These are phyloP conservation scores for Globisporangium cederbergense DNA, from an alignment of 352 stramenopile species.

Conservation along the genomic window DNA sequence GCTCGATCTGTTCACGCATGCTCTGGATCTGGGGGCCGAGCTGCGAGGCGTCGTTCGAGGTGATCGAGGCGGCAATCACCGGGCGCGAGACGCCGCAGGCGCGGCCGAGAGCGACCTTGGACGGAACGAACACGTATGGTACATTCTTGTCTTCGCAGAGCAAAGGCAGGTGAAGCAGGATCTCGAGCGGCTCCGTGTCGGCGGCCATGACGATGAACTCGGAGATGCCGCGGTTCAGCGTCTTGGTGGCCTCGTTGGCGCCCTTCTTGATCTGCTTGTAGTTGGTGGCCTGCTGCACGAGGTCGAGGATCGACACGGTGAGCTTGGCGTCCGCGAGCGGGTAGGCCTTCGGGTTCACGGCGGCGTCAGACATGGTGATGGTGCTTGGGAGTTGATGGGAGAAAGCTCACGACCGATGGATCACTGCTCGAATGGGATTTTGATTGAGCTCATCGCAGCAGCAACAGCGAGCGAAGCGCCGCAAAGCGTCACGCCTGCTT, in stretches of 20 bases:
- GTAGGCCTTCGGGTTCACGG: slow-evolving; percentile 96
- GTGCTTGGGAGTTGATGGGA: slow-evolving; percentile 10
- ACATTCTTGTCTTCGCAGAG: slow-evolving; percentile 98
- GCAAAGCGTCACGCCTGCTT: neutral
- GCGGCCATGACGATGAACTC: slow-evolving; percentile 99
- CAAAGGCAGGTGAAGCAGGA: slow-evolving; percentile 98
- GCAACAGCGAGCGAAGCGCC: neutral
- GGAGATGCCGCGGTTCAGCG: slow-evolving; percentile 99
- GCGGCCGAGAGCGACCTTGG: slow-evolving; percentile 97
- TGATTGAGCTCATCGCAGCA: slow-evolving; percentile 16
- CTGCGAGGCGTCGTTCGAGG: slow-evolving; percentile 99
- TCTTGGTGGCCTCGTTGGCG: slow-evolving; percentile 99
- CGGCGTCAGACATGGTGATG: slow-evolving; percentile 60
- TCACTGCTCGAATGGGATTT: slow-evolving; percentile 68
- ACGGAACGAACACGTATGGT: slow-evolving; percentile 92
- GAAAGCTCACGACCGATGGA: slow-evolving; percentile 88
- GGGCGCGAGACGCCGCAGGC: slow-evolving; percentile 98
- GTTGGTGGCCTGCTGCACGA: slow-evolving; percentile 99
- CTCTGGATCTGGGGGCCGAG: slow-evolving; percentile 98
- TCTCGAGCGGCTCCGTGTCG: slow-evolving; percentile 99
- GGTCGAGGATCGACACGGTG: slow-evolving; percentile 98
- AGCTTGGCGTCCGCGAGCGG: slow-evolving; percentile 97
- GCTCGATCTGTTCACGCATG: slow-evolving; percentile 99
- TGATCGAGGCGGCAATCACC: slow-evolving; percentile 98
- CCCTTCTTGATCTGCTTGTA: slow-evolving; percentile 99